phyloP scores from a whole-genome alignment of 2,329 filamentous ascomycete genomes.

The Sporothrix brunneoviolacea region DNA sequence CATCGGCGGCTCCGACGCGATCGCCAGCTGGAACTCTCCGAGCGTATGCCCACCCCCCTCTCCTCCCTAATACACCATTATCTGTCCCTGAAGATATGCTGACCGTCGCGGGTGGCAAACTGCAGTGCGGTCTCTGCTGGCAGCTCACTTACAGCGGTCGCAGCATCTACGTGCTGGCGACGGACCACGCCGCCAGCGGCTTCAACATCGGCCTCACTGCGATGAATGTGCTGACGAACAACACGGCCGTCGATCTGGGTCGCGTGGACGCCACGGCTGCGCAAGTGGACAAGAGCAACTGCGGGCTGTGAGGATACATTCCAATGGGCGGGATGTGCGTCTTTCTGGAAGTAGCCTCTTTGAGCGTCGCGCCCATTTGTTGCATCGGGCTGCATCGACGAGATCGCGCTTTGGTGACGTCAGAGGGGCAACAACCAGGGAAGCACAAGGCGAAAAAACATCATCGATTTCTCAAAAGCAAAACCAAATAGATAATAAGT shows the following conservation, averaged over 20 bases:
- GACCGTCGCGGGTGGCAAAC: neutral
- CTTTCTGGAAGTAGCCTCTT: too few relatives aligned
- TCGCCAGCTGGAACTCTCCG: conserved; percentile 51
- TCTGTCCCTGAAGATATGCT: neutral
- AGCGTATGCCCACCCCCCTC: too few relatives aligned
- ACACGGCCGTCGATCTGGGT: conserved; percentile 43
- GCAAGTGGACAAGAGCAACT: conserved; percentile 38
- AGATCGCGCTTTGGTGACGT: too few relatives aligned
- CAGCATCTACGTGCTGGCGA: conserved; percentile 71
- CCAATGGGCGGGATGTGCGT: too few relatives aligned
- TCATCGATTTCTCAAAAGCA: too few relatives aligned
- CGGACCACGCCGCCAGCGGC: conserved; percentile 90
- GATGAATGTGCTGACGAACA: conserved; percentile 49
- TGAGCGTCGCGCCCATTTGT: too few relatives aligned
- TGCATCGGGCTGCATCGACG: too few relatives aligned
- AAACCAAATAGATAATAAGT: too few relatives aligned
- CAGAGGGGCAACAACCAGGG: too few relatives aligned
- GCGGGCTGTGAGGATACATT: conserved; percentile 32
- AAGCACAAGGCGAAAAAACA: too few relatives aligned
- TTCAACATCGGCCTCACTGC: conserved; percentile 57
- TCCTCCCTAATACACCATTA: too few relatives aligned
- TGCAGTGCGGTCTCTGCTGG: conserved; percentile 57
- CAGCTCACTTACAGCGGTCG: conserved; percentile 43
- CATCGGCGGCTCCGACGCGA: conserved; percentile 46
- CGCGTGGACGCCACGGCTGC: conserved; percentile 43